phyloP scores from a whole-genome alignment of 1,139 yeast genomes.

The Hansenula sp. region DNA sequence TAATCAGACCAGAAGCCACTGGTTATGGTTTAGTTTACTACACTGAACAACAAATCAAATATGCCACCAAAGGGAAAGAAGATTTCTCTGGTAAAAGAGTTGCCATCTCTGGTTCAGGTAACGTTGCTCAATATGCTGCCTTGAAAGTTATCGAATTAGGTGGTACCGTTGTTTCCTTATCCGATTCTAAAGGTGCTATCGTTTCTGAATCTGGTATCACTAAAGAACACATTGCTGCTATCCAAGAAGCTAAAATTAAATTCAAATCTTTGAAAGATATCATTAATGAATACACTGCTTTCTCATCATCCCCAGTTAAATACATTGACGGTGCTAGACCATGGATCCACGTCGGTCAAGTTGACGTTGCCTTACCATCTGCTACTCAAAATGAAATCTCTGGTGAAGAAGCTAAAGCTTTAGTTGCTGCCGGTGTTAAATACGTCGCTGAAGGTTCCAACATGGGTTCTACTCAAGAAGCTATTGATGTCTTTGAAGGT shows the following conservation, averaged over 20 bases:
- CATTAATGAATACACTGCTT: slow-evolving; percentile 54
- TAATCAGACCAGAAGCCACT: slow-evolving; percentile 98
- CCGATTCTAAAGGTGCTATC: slow-evolving; percentile 92
- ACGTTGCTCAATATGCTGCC: slow-evolving; percentile 99
- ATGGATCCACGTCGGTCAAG: slow-evolving; percentile 89
- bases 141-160: slow-evolving; percentile 96
- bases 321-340: slow-evolving; percentile 95
- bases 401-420: slow-evolving; percentile 94
- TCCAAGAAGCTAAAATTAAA: slow-evolving; percentile 77
- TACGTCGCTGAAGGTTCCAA: slow-evolving; percentile 98
- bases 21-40: slow-evolving; percentile 97
- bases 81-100: slow-evolving; percentile 89
- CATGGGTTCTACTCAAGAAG: slow-evolving; percentile 98
- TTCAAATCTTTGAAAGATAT: slow-evolving; percentile 77
- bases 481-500: slow-evolving; percentile 90
- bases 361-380: slow-evolving; percentile 95
- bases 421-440: slow-evolving; percentile 88
- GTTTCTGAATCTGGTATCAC: slow-evolving; percentile 78
- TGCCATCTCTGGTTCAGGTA: slow-evolving; percentile 96
- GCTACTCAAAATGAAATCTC: slow-evolving; percentile 98
- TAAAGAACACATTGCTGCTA: slow-evolving; percentile 69
- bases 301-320: slow-evolving; percentile 57
- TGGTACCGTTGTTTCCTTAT: slow-evolving; percentile 87
- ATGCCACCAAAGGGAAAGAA: slow-evolving; percentile 86
- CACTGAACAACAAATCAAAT: slow-evolving; percentile 96